These are phyloP conservation scores for Bipolaris oryzae DNA, from an alignment of 2,329 filamentous ascomycete genomes.

Conservation along the genomic window DNA sequence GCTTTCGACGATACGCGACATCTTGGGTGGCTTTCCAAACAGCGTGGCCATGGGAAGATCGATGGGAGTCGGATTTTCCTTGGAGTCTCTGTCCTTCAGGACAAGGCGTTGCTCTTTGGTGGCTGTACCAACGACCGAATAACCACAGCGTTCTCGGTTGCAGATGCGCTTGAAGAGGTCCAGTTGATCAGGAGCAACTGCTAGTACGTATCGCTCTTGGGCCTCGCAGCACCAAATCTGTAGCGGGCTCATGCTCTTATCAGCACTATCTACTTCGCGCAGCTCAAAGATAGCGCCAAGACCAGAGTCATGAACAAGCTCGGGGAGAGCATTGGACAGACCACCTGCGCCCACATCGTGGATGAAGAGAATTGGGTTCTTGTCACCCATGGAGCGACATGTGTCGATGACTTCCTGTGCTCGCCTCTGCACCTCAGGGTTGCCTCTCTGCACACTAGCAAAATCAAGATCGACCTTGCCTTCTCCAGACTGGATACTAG, in stretches of 20 bases:
- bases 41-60: conserved; percentile 87
- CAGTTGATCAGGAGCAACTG: conserved; percentile 80
- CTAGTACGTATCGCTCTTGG: conserved; percentile 93
- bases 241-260: conserved; percentile 89
- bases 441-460: conserved; percentile 94
- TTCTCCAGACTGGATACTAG: conserved; percentile 86
- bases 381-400: conserved; percentile 79
- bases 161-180: conserved; percentile 73
- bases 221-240: conserved; percentile 99
- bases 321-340: conserved; percentile 80
- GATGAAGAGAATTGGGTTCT: conserved; percentile 94
- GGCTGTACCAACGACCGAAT: conserved; percentile 86
- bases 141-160: conserved; percentile 86
- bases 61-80: conserved; percentile 76
- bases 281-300: conserved; percentile 91
- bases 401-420: conserved; percentile 98
- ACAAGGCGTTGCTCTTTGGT: conserved; percentile 75
- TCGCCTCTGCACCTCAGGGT: conserved; percentile 92
- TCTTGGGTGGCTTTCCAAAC: conserved; percentile 85
- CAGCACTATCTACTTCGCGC: conserved; percentile 89
- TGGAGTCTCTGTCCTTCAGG: conserved; percentile 79
- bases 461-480: conserved; percentile 93
- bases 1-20: conserved; percentile 75
- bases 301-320: conserved; percentile 89
- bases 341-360: conserved; percentile 97